Conservation (phyloP, 108 stramenopile genomes). For the Epithemia pelagica region DNA sequence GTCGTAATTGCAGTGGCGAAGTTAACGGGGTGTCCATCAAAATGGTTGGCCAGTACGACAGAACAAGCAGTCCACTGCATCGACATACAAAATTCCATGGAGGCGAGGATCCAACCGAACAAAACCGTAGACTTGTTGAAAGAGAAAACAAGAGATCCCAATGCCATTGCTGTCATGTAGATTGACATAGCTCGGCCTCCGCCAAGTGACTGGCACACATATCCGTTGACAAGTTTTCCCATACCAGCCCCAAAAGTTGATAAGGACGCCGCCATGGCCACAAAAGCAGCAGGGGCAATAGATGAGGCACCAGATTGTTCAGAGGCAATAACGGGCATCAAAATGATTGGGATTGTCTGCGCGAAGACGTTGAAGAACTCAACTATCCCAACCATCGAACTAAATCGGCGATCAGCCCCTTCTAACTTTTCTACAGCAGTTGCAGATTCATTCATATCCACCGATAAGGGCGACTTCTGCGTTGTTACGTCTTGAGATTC, state of each 20-base stretch:
- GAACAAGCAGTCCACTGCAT: slow-evolving; percentile 35
- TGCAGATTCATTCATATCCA: too few species aligned
- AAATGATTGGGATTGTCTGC: slow-evolving; percentile 28
- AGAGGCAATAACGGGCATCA: slow-evolving; percentile 25
- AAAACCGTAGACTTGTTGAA: slow-evolving; percentile 3
- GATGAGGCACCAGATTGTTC: slow-evolving; percentile 11
- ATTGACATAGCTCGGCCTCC: slow-evolving; percentile 15
- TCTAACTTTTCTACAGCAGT: not conserved
- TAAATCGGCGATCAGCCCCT: not conserved
- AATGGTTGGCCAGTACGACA: slow-evolving; percentile 17
- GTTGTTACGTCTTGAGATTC: too few species aligned
- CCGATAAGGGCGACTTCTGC: too few species aligned
- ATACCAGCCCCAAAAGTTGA: slow-evolving; percentile 24
- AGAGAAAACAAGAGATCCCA: not conserved
- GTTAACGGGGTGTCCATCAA: slow-evolving; percentile 6
- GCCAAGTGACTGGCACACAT: slow-evolving; percentile 37
- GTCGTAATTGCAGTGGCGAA: slow-evolving; percentile 21
- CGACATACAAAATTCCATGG: slow-evolving; percentile 29
- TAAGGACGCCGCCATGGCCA: slow-evolving; percentile 8
- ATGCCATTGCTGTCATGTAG: slow-evolving; percentile 16
- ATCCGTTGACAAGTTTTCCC: slow-evolving; percentile 46
- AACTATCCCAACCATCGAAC: not conserved
- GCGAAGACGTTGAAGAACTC: slow-evolving; percentile 25
- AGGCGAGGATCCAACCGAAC: slow-evolving; percentile 18
- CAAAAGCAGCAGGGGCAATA: slow-evolving; percentile 15